Base-by-base conservation (phyloP, 2,329 filamentous ascomycete genomes). In the Thielaviopsis euricoi region DNA sequence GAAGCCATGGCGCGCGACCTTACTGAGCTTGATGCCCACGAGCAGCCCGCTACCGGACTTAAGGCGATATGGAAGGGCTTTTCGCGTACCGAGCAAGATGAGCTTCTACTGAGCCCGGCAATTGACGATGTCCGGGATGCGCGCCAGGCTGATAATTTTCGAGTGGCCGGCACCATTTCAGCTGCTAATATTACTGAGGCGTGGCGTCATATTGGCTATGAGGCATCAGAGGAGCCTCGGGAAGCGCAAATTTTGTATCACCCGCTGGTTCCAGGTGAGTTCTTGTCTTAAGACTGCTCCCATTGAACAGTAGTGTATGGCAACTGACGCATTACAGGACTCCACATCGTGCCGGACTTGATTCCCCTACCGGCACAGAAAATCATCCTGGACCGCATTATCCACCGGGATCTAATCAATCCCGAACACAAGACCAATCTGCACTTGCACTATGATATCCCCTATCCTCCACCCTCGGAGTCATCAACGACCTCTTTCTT, bases 371-470 rank as follows among this genome's bases (percentile, higher is more conserved):
- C 72, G 6, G 74, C 87, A 15, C 93, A 98, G 68, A 72, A 76
- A 60, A 71, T 74, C 43, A 75, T 97, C 2, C 76, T 97, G 5
- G 80, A 81, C 51, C 81, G 80, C 57, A 77, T 95, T 62, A 74
- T 96, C 29, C 87, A 94, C 70, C 78, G 75, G 23, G 86, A 95
- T 68, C 78, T 95, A 17, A 82, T 82, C 61, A 80, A 86, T 62
- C 80, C 82, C 2, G 67, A 73, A 3, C 89, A 97, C 67, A 80
- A 86, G 66, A 97, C 90, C 56, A 98, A 97, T 69, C 74, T 97
- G n/a, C 86, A 94, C 69, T 76, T 89, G 1, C 87, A 94, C 70
- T 88, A 91, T 69, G 67, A 82, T 33, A 68, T 95, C 6, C 75
- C 79, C 6, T 90, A 91, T 64, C 68, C 67, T 3, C 57, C 6